Evolutionary conservation across 73 alveolate species (phyloP).

Genomic region (Breviolum minutum): DNA sequence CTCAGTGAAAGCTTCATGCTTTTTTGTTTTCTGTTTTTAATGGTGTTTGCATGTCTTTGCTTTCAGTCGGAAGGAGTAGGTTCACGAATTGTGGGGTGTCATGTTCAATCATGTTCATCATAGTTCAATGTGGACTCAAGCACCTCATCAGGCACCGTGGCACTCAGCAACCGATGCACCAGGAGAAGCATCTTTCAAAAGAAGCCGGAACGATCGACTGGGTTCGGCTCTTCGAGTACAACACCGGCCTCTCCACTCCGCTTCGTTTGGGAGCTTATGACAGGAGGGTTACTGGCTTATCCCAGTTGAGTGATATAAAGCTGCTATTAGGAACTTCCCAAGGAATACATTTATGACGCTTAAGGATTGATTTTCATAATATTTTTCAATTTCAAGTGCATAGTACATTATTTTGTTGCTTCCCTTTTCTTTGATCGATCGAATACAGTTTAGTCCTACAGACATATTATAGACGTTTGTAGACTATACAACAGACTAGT

Average conservation of each 20-base stretch:
- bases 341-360: too few species aligned
- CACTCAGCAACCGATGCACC: too few species aligned
- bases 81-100: background rate
- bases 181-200: conserved; percentile 68
- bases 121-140: background rate
- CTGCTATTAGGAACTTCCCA: too few species aligned
- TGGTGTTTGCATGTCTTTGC: background rate
- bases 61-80: background rate
- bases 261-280: background rate
- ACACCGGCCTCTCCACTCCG: conserved; percentile 31
- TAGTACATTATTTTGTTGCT: too few species aligned
- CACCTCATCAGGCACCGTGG: background rate
- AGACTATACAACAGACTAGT: background rate
- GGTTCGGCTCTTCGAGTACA: conserved; percentile 71
- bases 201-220: conserved; percentile 82
- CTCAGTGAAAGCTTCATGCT: too few species aligned
- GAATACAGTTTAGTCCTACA: too few species aligned
- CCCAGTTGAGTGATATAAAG: background rate
- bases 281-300: background rate
- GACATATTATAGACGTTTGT: too few species aligned
- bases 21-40: background rate
- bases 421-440: too few species aligned
- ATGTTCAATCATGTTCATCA: background rate
- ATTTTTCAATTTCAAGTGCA: too few species aligned
- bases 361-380: too few species aligned